These are phyloP conservation scores for Bjerkandera adusta DNA, from an alignment of 1,284 basidiomycete species.

Conservation along the genomic window DNA sequence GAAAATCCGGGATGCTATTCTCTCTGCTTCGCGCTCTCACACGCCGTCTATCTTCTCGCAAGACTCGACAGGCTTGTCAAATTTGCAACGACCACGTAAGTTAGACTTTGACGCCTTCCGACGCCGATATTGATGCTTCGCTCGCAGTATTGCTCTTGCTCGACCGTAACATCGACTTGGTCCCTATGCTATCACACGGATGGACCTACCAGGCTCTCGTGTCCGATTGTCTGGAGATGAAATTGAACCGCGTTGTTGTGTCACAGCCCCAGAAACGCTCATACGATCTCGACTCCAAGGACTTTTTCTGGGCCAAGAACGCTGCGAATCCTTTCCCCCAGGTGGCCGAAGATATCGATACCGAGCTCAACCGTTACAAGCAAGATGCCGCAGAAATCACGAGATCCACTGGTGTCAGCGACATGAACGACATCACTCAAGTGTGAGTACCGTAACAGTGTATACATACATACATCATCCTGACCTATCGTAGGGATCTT, in stretches of 20 bases:
- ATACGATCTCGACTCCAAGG: conserved; percentile 96
- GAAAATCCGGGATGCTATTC: conserved; percentile 90
- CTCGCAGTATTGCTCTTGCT: conserved; percentile 83
- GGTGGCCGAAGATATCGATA: conserved; percentile 97
- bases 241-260: conserved; percentile 93
- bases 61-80: conserved; percentile 69
- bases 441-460: conserved; percentile 55
- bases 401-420: conserved; percentile 92
- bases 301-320: conserved; percentile 99
- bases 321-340: conserved; percentile 97
- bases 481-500: conserved; percentile 65
- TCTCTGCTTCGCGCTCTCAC: conserved; percentile 73
- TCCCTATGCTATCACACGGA: conserved; percentile 94
- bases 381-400: conserved; percentile 97
- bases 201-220: conserved; percentile 99
- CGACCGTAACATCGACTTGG: conserved; percentile 94
- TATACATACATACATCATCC: conserved; percentile 4
- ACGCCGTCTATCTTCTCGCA: conserved; percentile 62
- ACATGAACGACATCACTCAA: conserved; percentile 93
- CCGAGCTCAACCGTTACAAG: conserved; percentile 94
- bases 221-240: conserved; percentile 97
- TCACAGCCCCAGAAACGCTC: conserved; percentile 74
- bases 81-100: conserved; percentile 82
- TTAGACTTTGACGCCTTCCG: conserved; percentile 10
- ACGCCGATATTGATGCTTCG: conserved; percentile 11